These are phyloP conservation scores for Meyerozyma guilliermondii DNA, from an alignment of 1,139 yeast genomes.

Conservation along the genomic window DNA sequence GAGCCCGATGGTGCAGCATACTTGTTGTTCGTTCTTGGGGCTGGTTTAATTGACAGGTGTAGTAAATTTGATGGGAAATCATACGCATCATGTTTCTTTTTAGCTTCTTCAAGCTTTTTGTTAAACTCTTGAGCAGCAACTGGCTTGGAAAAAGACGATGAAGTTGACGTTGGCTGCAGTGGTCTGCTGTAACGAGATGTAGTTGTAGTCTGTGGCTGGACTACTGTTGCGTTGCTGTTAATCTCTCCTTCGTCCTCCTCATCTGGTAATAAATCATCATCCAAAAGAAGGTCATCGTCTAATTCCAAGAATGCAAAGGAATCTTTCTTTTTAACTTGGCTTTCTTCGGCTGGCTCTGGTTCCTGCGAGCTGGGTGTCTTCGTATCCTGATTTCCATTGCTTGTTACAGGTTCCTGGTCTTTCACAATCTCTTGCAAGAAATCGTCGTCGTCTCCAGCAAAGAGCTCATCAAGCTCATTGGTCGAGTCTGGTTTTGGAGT, in stretches of 20 bases:
- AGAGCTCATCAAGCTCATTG: constrained; percentile 1
- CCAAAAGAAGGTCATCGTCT: constrained; percentile 45
- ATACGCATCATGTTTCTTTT: constrained; percentile 67
- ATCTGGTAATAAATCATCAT: constrained; percentile 24
- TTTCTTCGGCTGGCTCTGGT: neutral
- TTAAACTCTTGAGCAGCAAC: constrained; percentile 15
- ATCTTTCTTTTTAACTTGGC: neutral
- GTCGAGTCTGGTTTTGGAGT: constrained; percentile 1
- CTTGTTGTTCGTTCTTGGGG: constrained; percentile 22
- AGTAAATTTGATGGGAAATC: constrained; percentile 71
- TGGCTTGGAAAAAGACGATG: neutral
- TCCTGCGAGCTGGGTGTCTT: neutral
- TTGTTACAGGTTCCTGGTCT: constrained; percentile 4
- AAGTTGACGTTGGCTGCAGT: neutral
- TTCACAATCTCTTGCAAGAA: constrained; percentile 5
- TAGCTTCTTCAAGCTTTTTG: constrained; percentile 35
- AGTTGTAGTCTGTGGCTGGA: neutral
- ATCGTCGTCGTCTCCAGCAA: constrained; percentile 8
- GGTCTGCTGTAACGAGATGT: neutral
- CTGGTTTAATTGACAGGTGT: constrained; percentile 33
- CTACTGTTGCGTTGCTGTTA: constrained; percentile 10
- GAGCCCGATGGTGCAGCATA: constrained; percentile 19
- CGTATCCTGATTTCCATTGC: neutral
- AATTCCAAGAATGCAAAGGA: constrained; percentile 35
- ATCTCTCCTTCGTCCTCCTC: constrained; percentile 13